Percentiles rank a stretch among this genome's conserved stretches.
Conservation (phyloP, 495 filamentous ascomycete species). For the Penicillium cataractarum region DNA sequence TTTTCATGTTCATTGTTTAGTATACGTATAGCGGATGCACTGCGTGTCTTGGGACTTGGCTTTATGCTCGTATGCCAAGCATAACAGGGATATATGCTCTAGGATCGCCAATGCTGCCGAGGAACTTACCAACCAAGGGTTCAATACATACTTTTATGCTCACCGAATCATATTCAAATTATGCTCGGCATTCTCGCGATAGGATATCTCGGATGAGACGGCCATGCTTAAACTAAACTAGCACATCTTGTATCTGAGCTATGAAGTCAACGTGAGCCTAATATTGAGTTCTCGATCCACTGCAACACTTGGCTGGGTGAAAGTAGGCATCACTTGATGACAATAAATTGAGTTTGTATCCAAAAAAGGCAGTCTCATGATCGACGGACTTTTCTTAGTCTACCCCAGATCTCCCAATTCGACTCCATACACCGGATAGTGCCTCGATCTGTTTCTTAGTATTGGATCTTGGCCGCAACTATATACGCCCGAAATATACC, state of each 20-base stretch:
- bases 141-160: conserved; percentile 4
- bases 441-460: background rate
- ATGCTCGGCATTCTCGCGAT: conserved; percentile 6
- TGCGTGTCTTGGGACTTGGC: conserved; percentile 12
- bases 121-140: background rate
- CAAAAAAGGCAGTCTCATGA: background rate
- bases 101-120: conserved; percentile 11
- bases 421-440: background rate
- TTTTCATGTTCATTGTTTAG: background rate
- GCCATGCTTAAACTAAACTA: background rate
- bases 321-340: background rate
- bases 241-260: background rate
- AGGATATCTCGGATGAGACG: background rate
- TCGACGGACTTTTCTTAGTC: background rate
- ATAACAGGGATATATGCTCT: conserved; percentile 16
- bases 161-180: background rate
- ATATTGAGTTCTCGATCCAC: background rate
- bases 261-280: background rate
- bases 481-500: background rate
- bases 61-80: conserved; percentile 14
- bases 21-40: background rate
- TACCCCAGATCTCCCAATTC: background rate
- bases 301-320: background rate
- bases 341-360: background rate
- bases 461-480: background rate